A percentile compares a stretch with the other conserved stretches of the same genome.
Conservation (phyloP, 108 stramenopile species). For the Aurantiochytrium sp. region DNA sequence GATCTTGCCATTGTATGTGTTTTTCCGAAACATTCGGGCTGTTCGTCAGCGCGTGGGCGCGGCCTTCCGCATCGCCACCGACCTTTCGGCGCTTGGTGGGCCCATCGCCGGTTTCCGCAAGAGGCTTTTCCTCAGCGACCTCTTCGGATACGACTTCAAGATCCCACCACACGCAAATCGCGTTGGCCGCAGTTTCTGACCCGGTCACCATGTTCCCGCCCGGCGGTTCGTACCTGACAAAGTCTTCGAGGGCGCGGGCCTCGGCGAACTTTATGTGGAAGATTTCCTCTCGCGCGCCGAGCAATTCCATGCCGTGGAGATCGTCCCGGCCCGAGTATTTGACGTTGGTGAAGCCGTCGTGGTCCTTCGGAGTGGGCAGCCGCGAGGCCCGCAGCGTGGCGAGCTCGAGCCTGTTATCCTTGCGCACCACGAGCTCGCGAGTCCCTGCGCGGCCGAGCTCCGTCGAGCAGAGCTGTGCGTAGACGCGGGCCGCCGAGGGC, state of each 20-base stretch:
- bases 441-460: conserved; percentile 31
- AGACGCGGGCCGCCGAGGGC: background rate
- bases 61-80: conserved; percentile 29
- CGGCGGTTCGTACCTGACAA: background rate
- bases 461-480: background rate
- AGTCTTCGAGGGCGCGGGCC: conserved; percentile 30
- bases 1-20: conserved; percentile 52
- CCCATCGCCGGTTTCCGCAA: too few relatives aligned
- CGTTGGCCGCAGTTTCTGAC: conserved; percentile 42
- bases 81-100: conserved; percentile 26
- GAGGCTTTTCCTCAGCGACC: background rate
- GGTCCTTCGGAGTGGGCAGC: background rate
- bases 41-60: background rate
- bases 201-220: too few relatives aligned
- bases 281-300: conserved; percentile 17
- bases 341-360: background rate
- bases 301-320: background rate
- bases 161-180: conserved; percentile 50
- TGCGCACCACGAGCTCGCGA: conserved; percentile 31
- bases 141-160: conserved; percentile 10
- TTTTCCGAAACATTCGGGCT: background rate
- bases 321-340: background rate
- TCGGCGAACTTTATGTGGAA: conserved; percentile 35
- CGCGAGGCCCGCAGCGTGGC: background rate
- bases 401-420: conserved; percentile 27